Evolutionary conservation across 2,329 filamentous ascomycete genomes (phyloP).

Genomic region (Huntiella omanensis): DNA sequence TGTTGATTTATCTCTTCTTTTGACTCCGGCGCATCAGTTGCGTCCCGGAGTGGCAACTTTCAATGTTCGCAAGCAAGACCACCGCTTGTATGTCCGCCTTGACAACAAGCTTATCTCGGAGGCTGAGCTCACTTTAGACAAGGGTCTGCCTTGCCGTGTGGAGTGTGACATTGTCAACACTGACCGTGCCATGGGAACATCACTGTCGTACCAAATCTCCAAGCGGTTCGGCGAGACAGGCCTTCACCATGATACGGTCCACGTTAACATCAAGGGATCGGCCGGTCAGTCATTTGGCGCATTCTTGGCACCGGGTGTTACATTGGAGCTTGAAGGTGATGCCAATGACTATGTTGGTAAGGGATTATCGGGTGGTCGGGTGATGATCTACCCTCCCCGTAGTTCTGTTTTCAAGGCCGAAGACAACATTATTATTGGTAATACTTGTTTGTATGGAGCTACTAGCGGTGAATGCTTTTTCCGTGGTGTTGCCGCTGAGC

Average conservation of each 20-base stretch:
- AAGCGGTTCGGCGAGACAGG: slow-evolving; percentile 80
- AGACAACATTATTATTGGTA: slow-evolving; percentile 85
- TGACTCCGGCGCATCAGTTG: slow-evolving; percentile 90
- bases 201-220: slow-evolving; percentile 87
- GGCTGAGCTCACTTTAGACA: slow-evolving; percentile 84
- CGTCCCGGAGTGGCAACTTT: slow-evolving; percentile 88
- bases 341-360: slow-evolving; percentile 95
- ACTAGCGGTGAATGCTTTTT: slow-evolving; percentile 87
- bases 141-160: slow-evolving; percentile 78
- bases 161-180: slow-evolving; percentile 96
- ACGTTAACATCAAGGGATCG: slow-evolving; percentile 90
- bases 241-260: slow-evolving; percentile 79
- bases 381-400: slow-evolving; percentile 86
- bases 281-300: slow-evolving; percentile 94
- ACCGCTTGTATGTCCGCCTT: slow-evolving; percentile 76
- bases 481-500: slow-evolving; percentile 88
- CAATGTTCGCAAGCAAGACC: slow-evolving; percentile 95
- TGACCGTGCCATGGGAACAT: slow-evolving; percentile 81
- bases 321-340: slow-evolving; percentile 86
- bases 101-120: slow-evolving; percentile 97
- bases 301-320: slow-evolving; percentile 82
- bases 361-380: slow-evolving; percentile 75
- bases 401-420: slow-evolving; percentile 87
- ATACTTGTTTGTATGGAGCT: slow-evolving; percentile 87
- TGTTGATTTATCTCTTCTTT: slow-evolving; percentile 78